Evolutionary conservation across 164 flowering plant genomes (phyloP).

Genomic region (Dillenia turbinata): DNA sequence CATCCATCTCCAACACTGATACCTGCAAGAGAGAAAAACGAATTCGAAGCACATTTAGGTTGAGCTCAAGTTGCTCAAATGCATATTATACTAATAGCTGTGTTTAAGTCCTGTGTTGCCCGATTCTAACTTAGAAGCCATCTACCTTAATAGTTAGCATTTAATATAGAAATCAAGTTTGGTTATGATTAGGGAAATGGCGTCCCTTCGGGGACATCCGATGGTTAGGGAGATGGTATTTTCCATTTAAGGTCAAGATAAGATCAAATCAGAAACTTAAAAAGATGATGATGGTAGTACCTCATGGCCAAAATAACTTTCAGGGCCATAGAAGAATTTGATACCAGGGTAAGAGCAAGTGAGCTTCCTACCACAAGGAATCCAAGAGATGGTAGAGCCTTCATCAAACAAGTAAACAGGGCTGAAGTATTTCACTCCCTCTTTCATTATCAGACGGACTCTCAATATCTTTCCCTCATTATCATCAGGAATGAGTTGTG

Average conservation of each 20-base stretch:
- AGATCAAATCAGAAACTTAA: too few species aligned
- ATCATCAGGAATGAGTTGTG: constrained; percentile 82
- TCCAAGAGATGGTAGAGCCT: constrained; percentile 95
- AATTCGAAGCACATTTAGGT: not conserved
- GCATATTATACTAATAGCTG: too few species aligned
- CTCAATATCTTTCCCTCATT: constrained; percentile 87
- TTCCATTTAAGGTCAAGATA: too few species aligned
- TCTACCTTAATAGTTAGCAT: too few species aligned
- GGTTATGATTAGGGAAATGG: not conserved
- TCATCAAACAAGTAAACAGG: constrained; percentile 96
- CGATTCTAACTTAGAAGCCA: too few species aligned
- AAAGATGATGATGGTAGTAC: constrained; percentile 23
- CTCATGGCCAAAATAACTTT: constrained; percentile 76
- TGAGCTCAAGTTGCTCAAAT: not conserved
- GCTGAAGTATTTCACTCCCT: constrained; percentile 76
- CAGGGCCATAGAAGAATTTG: constrained; percentile 88
- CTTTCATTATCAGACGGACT: constrained; percentile 87
- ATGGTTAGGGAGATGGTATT: not conserved
- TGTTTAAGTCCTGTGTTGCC: too few species aligned
- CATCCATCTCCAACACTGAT: constrained; percentile 94
- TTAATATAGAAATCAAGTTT: too few species aligned
- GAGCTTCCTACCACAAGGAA: constrained; percentile 94
- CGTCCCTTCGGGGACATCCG: too few species aligned
- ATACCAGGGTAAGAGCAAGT: constrained; percentile 99
- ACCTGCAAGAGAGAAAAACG: constrained; percentile 38